phyloP scores from a whole-genome alignment of 129 eudicot species.

The Helianthus annuus region HanXRQr2.0-SUNRISE NC_035446.2:9509823-9510322 shows the following conservation, averaged over 20 bases:
- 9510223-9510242: constrained; percentile 97
- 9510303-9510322: not conserved
- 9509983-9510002: not conserved
- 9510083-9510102: constrained; percentile 95
- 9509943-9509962: not conserved
- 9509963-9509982: not conserved
- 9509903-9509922: not conserved
- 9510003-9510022: constrained; percentile 4
- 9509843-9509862: not conserved
- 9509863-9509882: not conserved
- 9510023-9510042: constrained; percentile 77
- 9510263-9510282: constrained; percentile 79
- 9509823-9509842: not conserved
- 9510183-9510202: constrained; percentile 96
- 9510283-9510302: not conserved
- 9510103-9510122: constrained; percentile 93
- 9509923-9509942: not conserved
- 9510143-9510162: constrained; percentile 99
- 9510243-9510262: constrained; percentile 95
- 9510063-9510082: constrained; percentile 94
- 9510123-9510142: constrained; percentile 94
- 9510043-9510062: constrained; percentile 92
- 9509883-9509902: not conserved
- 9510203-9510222: constrained; percentile 97
- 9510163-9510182: constrained; percentile 94